A percentile compares a stretch with the other conserved stretches of the same genome.
Evolutionary conservation across 1,284 basidiomycete genomes (phyloP).

Genomic region (Ceratobasidium sp.): DNA sequence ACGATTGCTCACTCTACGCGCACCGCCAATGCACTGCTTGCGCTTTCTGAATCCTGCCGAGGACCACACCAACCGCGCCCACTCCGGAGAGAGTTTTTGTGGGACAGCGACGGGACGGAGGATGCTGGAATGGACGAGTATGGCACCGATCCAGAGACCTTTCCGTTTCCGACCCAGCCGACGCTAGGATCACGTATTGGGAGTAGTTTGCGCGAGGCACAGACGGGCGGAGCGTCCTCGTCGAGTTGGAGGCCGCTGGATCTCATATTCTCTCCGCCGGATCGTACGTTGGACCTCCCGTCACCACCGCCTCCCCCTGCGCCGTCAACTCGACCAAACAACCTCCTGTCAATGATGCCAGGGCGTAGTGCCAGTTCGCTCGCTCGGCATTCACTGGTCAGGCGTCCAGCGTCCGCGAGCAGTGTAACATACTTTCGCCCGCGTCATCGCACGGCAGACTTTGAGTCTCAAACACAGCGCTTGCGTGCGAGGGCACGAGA

Average conservation of each 20-base stretch:
- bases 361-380: slow-evolving; percentile 21
- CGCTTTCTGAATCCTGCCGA: slow-evolving; percentile 36
- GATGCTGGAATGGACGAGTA: slow-evolving; percentile 40
- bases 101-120: slow-evolving; percentile 44
- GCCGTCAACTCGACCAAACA: slow-evolving; percentile 41
- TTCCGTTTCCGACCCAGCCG: slow-evolving; percentile 20
- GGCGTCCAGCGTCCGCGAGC: slow-evolving; percentile 38
- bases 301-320: slow-evolving; percentile 43
- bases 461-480: slow-evolving; percentile 44
- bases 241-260: slow-evolving; percentile 39
- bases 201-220: slow-evolving; percentile 39
- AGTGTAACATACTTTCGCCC: slow-evolving; percentile 40
- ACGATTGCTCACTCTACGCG: slow-evolving; percentile 33
- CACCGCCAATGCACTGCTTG: slow-evolving; percentile 44
- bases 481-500: slow-evolving; percentile 37
- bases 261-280: slow-evolving; percentile 34
- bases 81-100: slow-evolving; percentile 29
- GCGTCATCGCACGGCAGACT: slow-evolving; percentile 42
- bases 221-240: slow-evolving; percentile 20
- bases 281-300: slow-evolving; percentile 7
- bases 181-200: slow-evolving; percentile 40
- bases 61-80: slow-evolving; percentile 26
- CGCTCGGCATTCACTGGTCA: slow-evolving; percentile 26
- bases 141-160: slow-evolving; percentile 26
- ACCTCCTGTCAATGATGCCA: slow-evolving; percentile 35